These are phyloP conservation scores for Ophiostoma sp. DNA, from an alignment of 2,329 filamentous ascomycete genomes.

Conservation along the genomic window DNA sequence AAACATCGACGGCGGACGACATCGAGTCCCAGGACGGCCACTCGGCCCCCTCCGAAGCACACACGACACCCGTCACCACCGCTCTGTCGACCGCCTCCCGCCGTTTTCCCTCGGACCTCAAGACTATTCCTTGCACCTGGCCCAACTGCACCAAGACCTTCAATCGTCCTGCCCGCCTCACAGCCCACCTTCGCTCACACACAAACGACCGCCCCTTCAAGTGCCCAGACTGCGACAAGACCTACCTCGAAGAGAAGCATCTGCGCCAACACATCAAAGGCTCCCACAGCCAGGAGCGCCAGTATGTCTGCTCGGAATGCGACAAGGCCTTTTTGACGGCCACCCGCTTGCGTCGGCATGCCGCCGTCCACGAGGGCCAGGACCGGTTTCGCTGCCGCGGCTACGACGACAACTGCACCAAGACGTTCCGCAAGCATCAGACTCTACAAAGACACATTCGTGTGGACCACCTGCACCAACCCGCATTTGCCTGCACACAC, in stretches of 20 bases:
- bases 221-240: constrained; percentile 76
- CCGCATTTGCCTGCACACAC: constrained; percentile 70
- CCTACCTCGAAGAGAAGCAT: constrained; percentile 84
- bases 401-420: constrained; percentile 66
- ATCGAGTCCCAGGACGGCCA: constrained; percentile 14
- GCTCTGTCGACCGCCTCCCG: constrained; percentile 26
- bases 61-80: constrained; percentile 27
- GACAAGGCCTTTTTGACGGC: constrained; percentile 79
- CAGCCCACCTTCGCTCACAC: constrained; percentile 80
- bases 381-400: constrained; percentile 74
- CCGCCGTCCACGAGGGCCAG: constrained; percentile 73
- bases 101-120: constrained; percentile 67
- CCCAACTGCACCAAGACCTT: constrained; percentile 78
- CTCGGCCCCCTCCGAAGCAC: constrained; percentile 7
- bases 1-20: constrained; percentile 9
- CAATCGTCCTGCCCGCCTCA: constrained; percentile 79
- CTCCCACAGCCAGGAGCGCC: constrained; percentile 70
- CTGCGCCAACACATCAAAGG: constrained; percentile 82
- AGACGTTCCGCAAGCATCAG: constrained; percentile 83
- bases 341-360: constrained; percentile 73
- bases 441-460: constrained; percentile 82
- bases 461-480: constrained; percentile 69
- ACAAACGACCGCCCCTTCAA: constrained; percentile 79
- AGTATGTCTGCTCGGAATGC: constrained; percentile 74
- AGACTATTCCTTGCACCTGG: constrained; percentile 74